These are phyloP conservation scores for Sugiyamaella smithiae DNA, from an alignment of 805 yeast species.

Conservation along the genomic window DNA sequence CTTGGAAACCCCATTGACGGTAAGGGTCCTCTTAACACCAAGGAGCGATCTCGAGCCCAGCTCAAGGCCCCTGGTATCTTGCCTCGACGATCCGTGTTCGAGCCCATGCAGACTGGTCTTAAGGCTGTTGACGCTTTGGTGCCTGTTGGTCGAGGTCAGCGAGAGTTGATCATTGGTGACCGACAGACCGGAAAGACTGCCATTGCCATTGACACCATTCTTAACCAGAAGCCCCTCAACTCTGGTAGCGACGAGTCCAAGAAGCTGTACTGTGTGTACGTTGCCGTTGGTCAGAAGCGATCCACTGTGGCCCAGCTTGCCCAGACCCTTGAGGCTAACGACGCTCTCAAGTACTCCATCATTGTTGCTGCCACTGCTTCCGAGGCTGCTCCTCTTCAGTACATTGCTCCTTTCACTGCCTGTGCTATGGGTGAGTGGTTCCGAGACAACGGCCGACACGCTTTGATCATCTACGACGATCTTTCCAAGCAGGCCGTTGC, in stretches of 20 bases:
- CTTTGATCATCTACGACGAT: constrained; percentile 95
- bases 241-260: constrained; percentile 89
- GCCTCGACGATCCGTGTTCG: constrained; percentile 97
- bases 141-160: constrained; percentile 99
- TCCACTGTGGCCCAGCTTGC: constrained; percentile 99
- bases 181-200: constrained; percentile 99
- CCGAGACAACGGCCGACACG: constrained; percentile 99
- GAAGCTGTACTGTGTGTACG: constrained; percentile 99
- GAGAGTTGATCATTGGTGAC: constrained; percentile 99
- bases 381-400: constrained; percentile 99
- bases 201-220: constrained; percentile 96
- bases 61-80: constrained; percentile 99
- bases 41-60: constrained; percentile 89
- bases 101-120: constrained; percentile 99
- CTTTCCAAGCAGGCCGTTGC: constrained; percentile 99
- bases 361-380: constrained; percentile 99
- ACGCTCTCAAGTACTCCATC: constrained; percentile 95
- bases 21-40: constrained; percentile 94
- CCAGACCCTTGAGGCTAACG: constrained; percentile 97
- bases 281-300: constrained; percentile 99
- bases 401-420: constrained; percentile 99
- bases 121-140: constrained; percentile 98
- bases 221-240: constrained; percentile 99
- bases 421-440: constrained; percentile 99
- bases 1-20: constrained; percentile 99